Evolutionary conservation across 2,329 filamentous ascomycete genomes (phyloP).

Genomic region (Colletotrichum gloeosporioides): DNA sequence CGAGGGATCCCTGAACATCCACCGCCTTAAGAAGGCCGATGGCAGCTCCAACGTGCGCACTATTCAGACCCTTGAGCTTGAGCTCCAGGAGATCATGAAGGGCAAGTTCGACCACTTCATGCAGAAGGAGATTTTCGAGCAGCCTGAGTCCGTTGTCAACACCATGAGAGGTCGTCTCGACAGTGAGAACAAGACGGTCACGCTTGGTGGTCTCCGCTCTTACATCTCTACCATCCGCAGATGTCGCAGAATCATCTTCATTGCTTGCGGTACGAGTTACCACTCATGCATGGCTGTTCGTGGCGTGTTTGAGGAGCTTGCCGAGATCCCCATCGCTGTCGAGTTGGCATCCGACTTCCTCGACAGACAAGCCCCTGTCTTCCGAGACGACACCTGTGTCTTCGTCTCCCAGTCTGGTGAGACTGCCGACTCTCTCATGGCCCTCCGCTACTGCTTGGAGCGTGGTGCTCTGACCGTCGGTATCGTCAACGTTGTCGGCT

Average conservation of each 20-base stretch:
- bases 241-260: slow-evolving; percentile 97
- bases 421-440: slow-evolving; percentile 97
- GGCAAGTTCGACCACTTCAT: slow-evolving; percentile 99
- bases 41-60: slow-evolving; percentile 95
- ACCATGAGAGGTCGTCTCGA: slow-evolving; percentile 99
- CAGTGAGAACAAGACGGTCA: slow-evolving; percentile 90
- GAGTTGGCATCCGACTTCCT: slow-evolving; percentile 98
- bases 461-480: slow-evolving; percentile 96
- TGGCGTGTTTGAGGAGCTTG: slow-evolving; percentile 96
- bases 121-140: slow-evolving; percentile 99
- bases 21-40: slow-evolving; percentile 96
- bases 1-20: slow-evolving; percentile 98
- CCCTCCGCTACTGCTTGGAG: slow-evolving; percentile 96
- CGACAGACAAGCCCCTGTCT: slow-evolving; percentile 93
- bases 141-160: slow-evolving; percentile 99
- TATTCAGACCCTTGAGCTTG: slow-evolving; percentile 97
- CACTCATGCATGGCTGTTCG: slow-evolving; percentile 99
- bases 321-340: slow-evolving; percentile 96
- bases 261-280: slow-evolving; percentile 97
- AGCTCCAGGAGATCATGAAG: slow-evolving; percentile 99
- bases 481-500: slow-evolving; percentile 98
- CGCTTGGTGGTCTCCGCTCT: slow-evolving; percentile 91
- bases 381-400: slow-evolving; percentile 98
- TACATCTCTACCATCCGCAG: slow-evolving; percentile 97
- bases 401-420: slow-evolving; percentile 99